Evolutionary conservation across 305 asterid species (phyloP), one percentile per base, ranked within the genome.

Genomic region (Fraxinus sp.): DNA sequence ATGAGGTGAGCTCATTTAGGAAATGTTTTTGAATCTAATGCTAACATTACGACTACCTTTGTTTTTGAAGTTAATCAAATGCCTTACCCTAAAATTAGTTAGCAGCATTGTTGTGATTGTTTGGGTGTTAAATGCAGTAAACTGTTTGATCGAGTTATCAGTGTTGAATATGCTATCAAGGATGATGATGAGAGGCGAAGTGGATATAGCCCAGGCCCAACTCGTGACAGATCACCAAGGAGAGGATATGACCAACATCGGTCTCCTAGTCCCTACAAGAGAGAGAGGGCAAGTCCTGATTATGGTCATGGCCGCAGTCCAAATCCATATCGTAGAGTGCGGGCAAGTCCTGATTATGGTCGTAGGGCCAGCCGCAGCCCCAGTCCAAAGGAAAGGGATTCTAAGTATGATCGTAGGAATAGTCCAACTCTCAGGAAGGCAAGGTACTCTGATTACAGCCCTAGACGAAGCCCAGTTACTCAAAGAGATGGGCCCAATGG

Each of bases 211-310:
- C 93, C 96, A n/a, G 93, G 85, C 78, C 84, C 90, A 86, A 71
- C 46, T 73, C 89, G 89, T 82, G 93, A 90, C 73, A 89, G 90
- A 84, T 91, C 93, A 78, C 95, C 94, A 14, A 87, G 87, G 76
- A 91, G 94, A 85, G 89, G 92, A 80, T 78, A 90, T 83, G 92
- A 88, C 59, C 84, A 89, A 46, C 90, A 66, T 14, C 88, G 89
- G 77, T 91, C 94, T 74, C 92, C 90, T 62, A 91, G 93, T 81
- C 94, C 91, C 24, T 85, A 85, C 80, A 86, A 88, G 43, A 89
- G 95, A 85, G 92, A 93, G 86, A 89, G 95, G 85, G 91, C 83
- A 46, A 90, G 95, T 81, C 91, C 92, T 59, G 91, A 91, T 80
- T 89, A 86, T 80, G 90, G 73, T 22, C 84, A 78, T 68, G 90